phyloP scores from a whole-genome alignment of 768 basidiomycete species.

The Termitomyces sp. region DNA sequence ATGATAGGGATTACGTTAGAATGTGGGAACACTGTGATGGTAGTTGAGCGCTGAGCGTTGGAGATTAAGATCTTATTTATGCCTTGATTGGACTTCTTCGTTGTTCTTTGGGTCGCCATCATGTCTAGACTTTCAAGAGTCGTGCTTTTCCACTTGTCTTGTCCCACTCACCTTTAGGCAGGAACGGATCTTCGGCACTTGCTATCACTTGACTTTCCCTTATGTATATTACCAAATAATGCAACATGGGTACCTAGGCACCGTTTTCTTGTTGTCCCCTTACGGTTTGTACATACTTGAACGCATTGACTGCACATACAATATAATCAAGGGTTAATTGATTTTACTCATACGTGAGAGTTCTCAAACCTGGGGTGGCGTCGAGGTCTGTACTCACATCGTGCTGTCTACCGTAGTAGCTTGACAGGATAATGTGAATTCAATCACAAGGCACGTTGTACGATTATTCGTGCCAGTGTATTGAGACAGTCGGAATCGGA shows the following conservation, averaged over 20 bases:
- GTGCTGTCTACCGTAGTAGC: neutral
- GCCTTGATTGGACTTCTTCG: neutral
- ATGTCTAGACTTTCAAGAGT: neutral
- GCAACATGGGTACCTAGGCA: neutral
- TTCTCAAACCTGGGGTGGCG: neutral
- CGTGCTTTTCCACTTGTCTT: neutral
- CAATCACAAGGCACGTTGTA: neutral
- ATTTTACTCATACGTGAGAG: neutral
- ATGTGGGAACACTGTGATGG: slow-evolving; percentile 50
- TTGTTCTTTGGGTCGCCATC: neutral
- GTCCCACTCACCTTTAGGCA: neutral
- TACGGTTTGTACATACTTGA: neutral
- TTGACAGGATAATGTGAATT: neutral
- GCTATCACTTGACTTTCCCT: neutral
- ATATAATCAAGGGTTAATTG: neutral
- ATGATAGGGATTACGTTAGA: slow-evolving; percentile 44
- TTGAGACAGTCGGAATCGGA: neutral
- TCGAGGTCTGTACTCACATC: no score
- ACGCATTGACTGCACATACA: neutral
- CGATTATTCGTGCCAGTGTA: neutral
- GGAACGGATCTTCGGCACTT: neutral
- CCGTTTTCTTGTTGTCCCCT: neutral
- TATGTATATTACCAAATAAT: neutral
- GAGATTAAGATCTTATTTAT: neutral
- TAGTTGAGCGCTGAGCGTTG: slow-evolving; percentile 1